Evolutionary conservation across 2,329 filamentous ascomycete genomes (phyloP).

Genomic region (Beauveria caledonica): DNA sequence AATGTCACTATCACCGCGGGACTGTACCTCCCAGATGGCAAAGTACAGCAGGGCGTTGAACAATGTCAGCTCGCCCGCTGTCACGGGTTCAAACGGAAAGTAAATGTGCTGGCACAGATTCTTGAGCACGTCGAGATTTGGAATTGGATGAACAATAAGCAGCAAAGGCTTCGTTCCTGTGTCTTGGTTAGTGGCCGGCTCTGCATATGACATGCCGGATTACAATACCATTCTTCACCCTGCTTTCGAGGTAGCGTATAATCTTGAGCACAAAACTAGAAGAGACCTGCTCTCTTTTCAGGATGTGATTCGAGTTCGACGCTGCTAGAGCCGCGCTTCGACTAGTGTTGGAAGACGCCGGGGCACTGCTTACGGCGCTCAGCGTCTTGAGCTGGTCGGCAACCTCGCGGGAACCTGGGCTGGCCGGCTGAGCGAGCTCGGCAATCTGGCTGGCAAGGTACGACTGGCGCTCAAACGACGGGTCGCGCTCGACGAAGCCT

Average conservation of each 20-base stretch:
- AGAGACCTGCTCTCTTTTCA: slow-evolving; percentile 1
- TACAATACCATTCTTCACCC: neutral
- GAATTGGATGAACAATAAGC: slow-evolving; percentile 15
- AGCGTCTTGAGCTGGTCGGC: slow-evolving; percentile 10
- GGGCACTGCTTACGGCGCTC: neutral
- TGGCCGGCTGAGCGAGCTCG: slow-evolving; percentile 7
- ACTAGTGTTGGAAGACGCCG: neutral
- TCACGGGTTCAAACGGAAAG: slow-evolving; percentile 16
- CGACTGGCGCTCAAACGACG: slow-evolving; percentile 13
- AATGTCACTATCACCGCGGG: slow-evolving; percentile 7
- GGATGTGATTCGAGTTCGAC: neutral
- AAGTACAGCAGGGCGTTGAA: slow-evolving; percentile 15
- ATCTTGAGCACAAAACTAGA: slow-evolving; percentile 9
- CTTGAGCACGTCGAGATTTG: slow-evolving; percentile 13
- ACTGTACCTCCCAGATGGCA: slow-evolving; percentile 14
- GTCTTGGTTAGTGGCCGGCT: neutral
- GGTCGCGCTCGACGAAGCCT: slow-evolving; percentile 12
- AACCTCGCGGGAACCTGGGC: slow-evolving; percentile 4
- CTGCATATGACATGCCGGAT: too few species aligned
- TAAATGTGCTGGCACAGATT: slow-evolving; percentile 14
- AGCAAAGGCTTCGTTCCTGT: slow-evolving; percentile 1
- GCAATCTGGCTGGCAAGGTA: slow-evolving; percentile 12
- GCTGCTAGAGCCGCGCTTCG: neutral
- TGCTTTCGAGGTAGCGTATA: slow-evolving; percentile 4
- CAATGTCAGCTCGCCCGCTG: slow-evolving; percentile 13